Conservation (phyloP, 805 yeast genomes). For the Zygotorulaspora florentina region DNA sequence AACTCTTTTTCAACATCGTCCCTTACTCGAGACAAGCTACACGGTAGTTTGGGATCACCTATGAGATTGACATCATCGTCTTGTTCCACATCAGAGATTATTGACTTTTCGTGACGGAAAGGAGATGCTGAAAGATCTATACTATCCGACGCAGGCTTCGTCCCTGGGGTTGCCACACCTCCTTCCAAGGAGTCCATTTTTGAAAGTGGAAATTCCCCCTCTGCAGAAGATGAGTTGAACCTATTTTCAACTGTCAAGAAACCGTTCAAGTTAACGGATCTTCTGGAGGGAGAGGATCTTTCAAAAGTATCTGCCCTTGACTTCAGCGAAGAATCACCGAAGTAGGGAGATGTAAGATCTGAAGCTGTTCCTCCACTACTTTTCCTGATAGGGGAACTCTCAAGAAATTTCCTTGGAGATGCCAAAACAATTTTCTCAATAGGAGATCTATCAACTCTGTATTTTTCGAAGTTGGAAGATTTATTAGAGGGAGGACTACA, state of each 20-base stretch:
- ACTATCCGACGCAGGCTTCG: no score
- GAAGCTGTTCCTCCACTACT: constrained; percentile 1
- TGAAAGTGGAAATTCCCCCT: not conserved
- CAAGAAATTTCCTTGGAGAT: constrained; percentile 8
- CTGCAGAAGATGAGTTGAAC: not conserved
- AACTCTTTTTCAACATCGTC: constrained; percentile 8
- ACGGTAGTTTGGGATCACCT: constrained; percentile 7
- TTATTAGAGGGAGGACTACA: not conserved
- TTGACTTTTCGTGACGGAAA: not conserved
- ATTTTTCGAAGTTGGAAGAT: not conserved
- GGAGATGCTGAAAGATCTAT: not conserved
- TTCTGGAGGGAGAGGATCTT: not conserved
- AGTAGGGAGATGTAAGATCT: constrained; percentile 14
- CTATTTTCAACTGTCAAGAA: not conserved
- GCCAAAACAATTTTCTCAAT: not conserved
- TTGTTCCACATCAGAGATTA: constrained; percentile 21
- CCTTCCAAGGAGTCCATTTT: no score
- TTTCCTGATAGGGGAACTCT: constrained; percentile 19
- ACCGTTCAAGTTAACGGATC: not conserved
- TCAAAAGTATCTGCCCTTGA: constrained; percentile 5
- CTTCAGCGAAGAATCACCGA: constrained; percentile 10
- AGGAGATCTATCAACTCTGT: not conserved
- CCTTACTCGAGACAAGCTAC: constrained; percentile 2
- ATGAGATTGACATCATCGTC: constrained; percentile 24
- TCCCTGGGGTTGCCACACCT: no score